Conservation (phyloP, 148 eudicot genomes). For the Nepenthes gracilis region DNA sequence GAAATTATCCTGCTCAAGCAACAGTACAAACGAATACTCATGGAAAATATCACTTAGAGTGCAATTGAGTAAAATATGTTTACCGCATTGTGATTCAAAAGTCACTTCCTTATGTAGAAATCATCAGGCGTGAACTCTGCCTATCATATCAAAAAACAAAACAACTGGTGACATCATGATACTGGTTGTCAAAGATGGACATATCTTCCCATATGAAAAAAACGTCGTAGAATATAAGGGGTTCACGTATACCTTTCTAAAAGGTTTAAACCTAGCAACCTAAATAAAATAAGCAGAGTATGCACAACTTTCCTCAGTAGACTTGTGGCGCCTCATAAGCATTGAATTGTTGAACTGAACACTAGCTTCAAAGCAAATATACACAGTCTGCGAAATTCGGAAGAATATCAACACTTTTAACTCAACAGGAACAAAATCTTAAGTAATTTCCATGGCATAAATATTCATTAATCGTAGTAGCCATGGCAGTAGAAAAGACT, state of each 20-base stretch:
- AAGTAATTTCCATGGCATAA: background rate
- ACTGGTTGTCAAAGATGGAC: background rate
- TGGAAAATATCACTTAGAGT: background rate
- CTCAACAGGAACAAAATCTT: no score
- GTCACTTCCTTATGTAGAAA: constrained; percentile 64
- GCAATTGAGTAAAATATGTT: constrained; percentile 1
- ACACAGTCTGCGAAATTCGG: no score
- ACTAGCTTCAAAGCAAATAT: constrained; percentile 25
- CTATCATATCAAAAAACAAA: constrained; percentile 22
- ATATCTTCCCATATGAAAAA: background rate
- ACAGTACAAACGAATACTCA: constrained; percentile 8
- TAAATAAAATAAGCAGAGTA: constrained; percentile 73
- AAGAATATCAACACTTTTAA: no score
- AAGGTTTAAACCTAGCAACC: constrained; percentile 61
- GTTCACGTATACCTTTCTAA: constrained; percentile 49
- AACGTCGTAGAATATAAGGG: background rate
- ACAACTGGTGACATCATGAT: background rate
- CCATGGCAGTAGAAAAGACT: no score
- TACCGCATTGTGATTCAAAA: constrained; percentile 51
- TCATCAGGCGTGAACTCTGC: constrained; percentile 90
- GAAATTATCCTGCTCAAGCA: constrained; percentile 42
- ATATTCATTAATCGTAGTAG: background rate
- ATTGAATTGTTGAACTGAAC: constrained; percentile 72
- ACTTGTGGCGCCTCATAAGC: constrained; percentile 49
- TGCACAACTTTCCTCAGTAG: constrained; percentile 53